These are phyloP conservation scores for Cladosporium sp. DNA, from an alignment of 2,329 filamentous ascomycete species.

Conservation along the genomic window DNA sequence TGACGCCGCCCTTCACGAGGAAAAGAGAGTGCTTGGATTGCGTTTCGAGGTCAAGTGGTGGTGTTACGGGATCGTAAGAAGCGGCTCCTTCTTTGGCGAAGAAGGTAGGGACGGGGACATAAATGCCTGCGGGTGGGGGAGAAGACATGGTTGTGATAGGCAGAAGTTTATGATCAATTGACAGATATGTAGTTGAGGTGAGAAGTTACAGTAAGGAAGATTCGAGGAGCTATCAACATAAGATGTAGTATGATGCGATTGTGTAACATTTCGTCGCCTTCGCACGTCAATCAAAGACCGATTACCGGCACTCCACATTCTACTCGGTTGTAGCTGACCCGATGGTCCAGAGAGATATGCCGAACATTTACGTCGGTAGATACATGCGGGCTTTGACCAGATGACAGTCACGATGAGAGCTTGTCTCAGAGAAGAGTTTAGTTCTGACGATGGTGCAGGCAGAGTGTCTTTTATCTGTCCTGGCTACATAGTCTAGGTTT, in stretches of 20 bases:
- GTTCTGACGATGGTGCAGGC: neutral
- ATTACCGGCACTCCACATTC: slow-evolving; percentile 8
- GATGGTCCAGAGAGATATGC: slow-evolving; percentile 2
- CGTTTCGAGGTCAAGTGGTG: slow-evolving; percentile 58
- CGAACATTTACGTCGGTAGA: neutral
- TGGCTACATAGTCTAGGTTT: neutral
- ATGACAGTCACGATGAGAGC: neutral
- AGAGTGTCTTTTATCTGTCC: neutral
- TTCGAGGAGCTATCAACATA: neutral
- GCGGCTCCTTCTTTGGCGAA: slow-evolving; percentile 53
- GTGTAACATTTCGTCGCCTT: slow-evolving; percentile 4
- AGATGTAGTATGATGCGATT: neutral
- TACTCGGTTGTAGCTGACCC: slow-evolving; percentile 7
- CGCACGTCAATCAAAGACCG: slow-evolving; percentile 5
- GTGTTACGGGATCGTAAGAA: slow-evolving; percentile 47
- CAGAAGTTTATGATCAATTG: neutral
- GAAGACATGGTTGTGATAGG: neutral
- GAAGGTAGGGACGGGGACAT: slow-evolving; percentile 64
- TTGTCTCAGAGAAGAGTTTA: neutral
- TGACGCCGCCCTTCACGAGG: slow-evolving; percentile 61
- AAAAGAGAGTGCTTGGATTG: slow-evolving; percentile 61
- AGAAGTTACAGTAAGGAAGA: neutral
- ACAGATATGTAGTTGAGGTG: neutral
- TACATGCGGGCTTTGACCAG: neutral
- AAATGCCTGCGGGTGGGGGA: slow-evolving; percentile 56